Conservation (phyloP, 2,329 filamentous ascomycete genomes). For the Chrysoporthe cubensis region DNA sequence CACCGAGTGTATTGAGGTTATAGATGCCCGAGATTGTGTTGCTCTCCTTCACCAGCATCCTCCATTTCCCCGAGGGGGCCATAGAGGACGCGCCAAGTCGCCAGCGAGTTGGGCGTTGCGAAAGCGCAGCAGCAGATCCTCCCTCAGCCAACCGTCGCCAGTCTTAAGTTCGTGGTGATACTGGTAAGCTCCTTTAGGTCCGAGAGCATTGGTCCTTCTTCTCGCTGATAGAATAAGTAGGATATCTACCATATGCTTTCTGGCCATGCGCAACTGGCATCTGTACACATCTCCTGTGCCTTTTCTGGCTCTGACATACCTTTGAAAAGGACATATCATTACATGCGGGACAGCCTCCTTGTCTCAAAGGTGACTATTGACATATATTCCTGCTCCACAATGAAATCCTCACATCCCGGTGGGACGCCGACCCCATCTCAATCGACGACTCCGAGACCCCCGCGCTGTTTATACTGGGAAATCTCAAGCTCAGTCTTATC, state of each 20-base stretch:
- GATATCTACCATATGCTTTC: slow-evolving; percentile 48
- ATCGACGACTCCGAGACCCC: slow-evolving; percentile 28
- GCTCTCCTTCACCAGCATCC: slow-evolving; percentile 51
- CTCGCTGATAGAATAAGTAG: slow-evolving; percentile 32
- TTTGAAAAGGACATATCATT: slow-evolving; percentile 61
- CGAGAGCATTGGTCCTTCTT: slow-evolving; percentile 9
- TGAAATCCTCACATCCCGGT: slow-evolving; percentile 14
- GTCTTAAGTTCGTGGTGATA: slow-evolving; percentile 51
- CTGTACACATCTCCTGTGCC: slow-evolving; percentile 49
- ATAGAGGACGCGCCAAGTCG: slow-evolving; percentile 34
- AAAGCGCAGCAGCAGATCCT: slow-evolving; percentile 47
- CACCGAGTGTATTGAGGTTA: background rate
- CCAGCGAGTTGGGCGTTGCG: slow-evolving; percentile 45
- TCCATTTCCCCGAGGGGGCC: slow-evolving; percentile 32
- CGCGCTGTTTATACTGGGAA: slow-evolving; percentile 47
- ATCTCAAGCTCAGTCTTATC: slow-evolving; percentile 53
- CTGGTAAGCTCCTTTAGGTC: slow-evolving; percentile 43
- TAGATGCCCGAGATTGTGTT: slow-evolving; percentile 48
- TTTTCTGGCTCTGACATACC: slow-evolving; percentile 60
- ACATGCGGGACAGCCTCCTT: slow-evolving; percentile 56
- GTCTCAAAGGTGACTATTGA: slow-evolving; percentile 55
- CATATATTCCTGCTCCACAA: slow-evolving; percentile 53
- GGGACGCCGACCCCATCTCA: background rate
- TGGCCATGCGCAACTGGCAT: slow-evolving; percentile 50
- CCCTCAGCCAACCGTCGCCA: slow-evolving; percentile 48